phyloP scores from a whole-genome alignment of 202 grass and related monocot species.

The Carex sylvatica region DNA sequence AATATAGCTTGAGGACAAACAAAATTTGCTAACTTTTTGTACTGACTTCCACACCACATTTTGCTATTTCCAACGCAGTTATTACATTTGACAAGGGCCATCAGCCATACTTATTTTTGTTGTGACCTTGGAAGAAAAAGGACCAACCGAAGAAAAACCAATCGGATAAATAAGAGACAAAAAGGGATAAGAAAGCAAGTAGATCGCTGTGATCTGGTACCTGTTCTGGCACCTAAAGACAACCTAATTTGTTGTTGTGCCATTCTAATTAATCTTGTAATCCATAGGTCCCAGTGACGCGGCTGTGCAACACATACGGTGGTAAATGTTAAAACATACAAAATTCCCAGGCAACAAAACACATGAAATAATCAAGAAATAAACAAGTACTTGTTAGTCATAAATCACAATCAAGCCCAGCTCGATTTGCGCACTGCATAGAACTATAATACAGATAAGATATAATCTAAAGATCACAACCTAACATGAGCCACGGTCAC shows the following conservation, averaged over 20 bases:
- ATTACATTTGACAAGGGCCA: neutral
- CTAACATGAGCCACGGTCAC: neutral
- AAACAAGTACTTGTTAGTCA: neutral
- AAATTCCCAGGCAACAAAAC: neutral
- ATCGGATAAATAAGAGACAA: neutral
- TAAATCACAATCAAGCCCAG: conserved; percentile 1
- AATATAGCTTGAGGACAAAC: neutral
- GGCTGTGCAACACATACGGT: neutral
- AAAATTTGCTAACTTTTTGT: neutral
- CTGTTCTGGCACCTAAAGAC: neutral
- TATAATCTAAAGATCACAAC: conserved; percentile 13
- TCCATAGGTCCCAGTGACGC: neutral
- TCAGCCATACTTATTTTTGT: neutral
- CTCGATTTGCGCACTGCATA: neutral
- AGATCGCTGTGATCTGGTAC: neutral
- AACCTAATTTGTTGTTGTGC: neutral
- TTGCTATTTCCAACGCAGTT: too few relatives aligned
- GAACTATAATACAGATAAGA: neutral
- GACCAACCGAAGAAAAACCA: neutral
- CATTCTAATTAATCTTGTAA: neutral
- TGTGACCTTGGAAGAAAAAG: neutral
- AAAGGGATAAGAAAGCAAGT: neutral
- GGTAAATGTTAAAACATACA: neutral
- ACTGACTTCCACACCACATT: neutral
- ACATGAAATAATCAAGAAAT: neutral